Conservation (phyloP, 805 yeast species). For the Cyberlindnera lachancei region DNA sequence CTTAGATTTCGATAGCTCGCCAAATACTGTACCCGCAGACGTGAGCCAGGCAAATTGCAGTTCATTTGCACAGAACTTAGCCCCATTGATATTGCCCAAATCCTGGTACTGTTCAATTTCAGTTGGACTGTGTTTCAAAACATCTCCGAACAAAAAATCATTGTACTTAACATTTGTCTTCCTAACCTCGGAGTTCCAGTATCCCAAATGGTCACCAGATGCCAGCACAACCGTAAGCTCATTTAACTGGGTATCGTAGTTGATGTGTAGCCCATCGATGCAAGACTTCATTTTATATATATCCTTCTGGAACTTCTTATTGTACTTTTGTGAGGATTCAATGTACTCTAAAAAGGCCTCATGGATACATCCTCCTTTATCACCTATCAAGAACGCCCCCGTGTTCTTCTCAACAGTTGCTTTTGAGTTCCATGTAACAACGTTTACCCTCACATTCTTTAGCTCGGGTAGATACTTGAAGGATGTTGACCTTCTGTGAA, state of each 20-base stretch:
- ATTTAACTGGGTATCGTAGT: conserved; percentile 5
- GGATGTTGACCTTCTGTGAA: conserved; percentile 33
- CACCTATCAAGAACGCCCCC: conserved; percentile 43
- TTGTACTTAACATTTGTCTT: conserved; percentile 16
- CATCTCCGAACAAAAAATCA: conserved; percentile 15
- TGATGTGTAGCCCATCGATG: conserved; percentile 23
- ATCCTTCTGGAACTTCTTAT: conserved; percentile 33
- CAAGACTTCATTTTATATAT: conserved; percentile 23
- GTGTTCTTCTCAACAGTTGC: conserved; percentile 29
- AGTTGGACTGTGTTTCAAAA: conserved; percentile 21
- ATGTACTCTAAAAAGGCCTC: conserved; percentile 37
- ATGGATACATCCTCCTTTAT: conserved; percentile 38
- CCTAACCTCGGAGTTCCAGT: conserved; percentile 18
- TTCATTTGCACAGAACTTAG: conserved; percentile 23
- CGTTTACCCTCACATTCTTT: conserved; percentile 35
- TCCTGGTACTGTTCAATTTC: conserved; percentile 32
- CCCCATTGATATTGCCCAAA: conserved; percentile 25
- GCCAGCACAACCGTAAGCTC: conserved; percentile 15
- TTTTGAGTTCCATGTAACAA: conserved; percentile 34
- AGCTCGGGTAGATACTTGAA: conserved; percentile 39
- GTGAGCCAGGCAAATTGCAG: conserved; percentile 39
- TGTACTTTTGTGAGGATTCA: conserved; percentile 32
- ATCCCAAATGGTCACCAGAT: conserved; percentile 26
- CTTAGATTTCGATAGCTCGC: conserved; percentile 23
- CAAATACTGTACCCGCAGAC: conserved; percentile 39